These are phyloP conservation scores for Lipomyces yamadae DNA, from an alignment of 805 yeast species.

Conservation along the genomic window DNA sequence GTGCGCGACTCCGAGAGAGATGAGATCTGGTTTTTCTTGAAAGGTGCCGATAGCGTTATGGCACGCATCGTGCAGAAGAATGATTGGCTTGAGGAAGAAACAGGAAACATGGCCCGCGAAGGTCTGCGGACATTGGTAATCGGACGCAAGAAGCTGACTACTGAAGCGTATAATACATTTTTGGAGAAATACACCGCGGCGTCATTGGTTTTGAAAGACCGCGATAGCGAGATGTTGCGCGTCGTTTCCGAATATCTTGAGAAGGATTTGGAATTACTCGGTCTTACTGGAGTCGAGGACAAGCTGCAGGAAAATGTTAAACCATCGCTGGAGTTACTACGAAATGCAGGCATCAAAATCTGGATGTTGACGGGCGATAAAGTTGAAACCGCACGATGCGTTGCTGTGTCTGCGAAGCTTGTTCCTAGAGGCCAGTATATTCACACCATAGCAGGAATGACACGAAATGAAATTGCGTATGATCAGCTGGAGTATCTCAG, in stretches of 20 bases:
- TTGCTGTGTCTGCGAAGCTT: conserved; percentile 91
- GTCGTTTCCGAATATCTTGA: conserved; percentile 75
- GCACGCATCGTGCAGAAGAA: conserved; percentile 74
- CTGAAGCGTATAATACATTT: conserved; percentile 64
- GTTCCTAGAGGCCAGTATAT: conserved; percentile 93
- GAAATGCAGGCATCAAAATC: conserved; percentile 96
- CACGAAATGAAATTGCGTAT: conserved; percentile 67
- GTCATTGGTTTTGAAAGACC: conserved; percentile 72
- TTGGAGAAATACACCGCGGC: conserved; percentile 70
- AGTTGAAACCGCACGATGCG: conserved; percentile 98
- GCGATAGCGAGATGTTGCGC: conserved; percentile 75
- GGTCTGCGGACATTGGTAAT: conserved; percentile 94
- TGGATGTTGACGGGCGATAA: conserved; percentile 99
- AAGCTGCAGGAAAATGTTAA: conserved; percentile 90
- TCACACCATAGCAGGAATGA: conserved; percentile 75
- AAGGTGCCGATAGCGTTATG: conserved; percentile 98
- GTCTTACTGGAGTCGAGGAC: conserved; percentile 97
- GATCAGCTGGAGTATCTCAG: conserved; percentile 74
- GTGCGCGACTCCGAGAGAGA: conserved; percentile 64
- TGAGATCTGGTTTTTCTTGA: conserved; percentile 83
- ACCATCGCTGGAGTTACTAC: conserved; percentile 83
- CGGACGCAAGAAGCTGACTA: conserved; percentile 75
- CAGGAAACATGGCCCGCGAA: conserved; percentile 97
- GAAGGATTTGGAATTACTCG: conserved; percentile 79
- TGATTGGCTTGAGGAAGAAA: conserved; percentile 98